Evolutionary conservation across 202 grass and related monocot genomes (phyloP).

Genomic region (Miscanthus sacchariflorus): DNA sequence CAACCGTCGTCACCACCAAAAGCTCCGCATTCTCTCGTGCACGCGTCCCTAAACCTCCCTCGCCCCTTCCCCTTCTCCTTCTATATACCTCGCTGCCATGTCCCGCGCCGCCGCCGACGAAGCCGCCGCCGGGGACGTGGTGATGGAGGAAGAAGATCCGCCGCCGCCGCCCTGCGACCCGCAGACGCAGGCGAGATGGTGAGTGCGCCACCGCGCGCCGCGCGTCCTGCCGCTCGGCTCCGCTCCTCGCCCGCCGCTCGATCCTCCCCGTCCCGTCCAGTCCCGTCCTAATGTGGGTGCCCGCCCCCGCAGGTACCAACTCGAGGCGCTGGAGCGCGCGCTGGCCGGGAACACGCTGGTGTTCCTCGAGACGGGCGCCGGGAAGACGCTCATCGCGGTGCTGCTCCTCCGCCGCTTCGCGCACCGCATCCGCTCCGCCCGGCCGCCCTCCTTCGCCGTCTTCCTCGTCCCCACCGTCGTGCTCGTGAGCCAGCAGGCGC

Average conservation of each 20-base stretch:
- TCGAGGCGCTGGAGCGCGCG: slow-evolving; percentile 89
- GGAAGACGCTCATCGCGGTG: slow-evolving; percentile 92
- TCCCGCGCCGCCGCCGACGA: neutral
- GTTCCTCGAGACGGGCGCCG: slow-evolving; percentile 78
- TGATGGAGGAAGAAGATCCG: neutral
- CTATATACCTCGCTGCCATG: neutral
- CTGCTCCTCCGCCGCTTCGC: slow-evolving; percentile 73
- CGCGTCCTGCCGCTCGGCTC: too few species aligned
- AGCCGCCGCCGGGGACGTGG: too few species aligned
- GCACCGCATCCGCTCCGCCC: slow-evolving; percentile 59
- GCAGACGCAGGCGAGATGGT: slow-evolving; percentile 46
- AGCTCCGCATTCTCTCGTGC: neutral
- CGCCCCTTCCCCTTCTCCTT: too few species aligned
- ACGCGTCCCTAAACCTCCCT: neutral
- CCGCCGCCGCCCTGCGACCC: neutral
- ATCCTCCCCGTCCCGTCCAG: neutral
- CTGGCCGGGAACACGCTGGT: slow-evolving; percentile 66
- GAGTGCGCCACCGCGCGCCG: neutral
- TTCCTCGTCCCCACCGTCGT: slow-evolving; percentile 89
- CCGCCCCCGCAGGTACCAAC: slow-evolving; percentile 65
- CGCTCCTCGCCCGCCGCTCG: neutral
- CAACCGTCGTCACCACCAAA: neutral
- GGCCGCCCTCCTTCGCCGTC: slow-evolving; percentile 54
- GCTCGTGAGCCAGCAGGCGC: slow-evolving; percentile 77
- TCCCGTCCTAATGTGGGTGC: neutral